These are phyloP conservation scores for Trichomonascus vanleenenianus DNA, from an alignment of 805 yeast genomes.

Conservation along the genomic window DNA sequence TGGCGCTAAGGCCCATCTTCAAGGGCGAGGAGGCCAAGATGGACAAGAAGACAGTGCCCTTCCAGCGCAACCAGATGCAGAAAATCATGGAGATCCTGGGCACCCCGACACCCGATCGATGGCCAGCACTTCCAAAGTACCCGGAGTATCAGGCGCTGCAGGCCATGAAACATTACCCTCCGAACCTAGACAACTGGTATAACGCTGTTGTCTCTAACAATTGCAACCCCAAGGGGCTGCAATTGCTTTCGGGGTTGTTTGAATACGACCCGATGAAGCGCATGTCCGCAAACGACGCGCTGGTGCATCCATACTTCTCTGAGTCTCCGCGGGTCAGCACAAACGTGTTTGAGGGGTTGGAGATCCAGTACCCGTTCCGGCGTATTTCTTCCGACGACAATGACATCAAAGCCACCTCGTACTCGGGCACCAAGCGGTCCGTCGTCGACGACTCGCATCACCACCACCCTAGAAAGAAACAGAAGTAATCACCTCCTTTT, in stretches of 20 bases:
- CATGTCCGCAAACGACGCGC: slow-evolving; percentile 68
- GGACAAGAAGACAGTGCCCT: slow-evolving; percentile 90
- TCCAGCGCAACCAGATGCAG: slow-evolving; percentile 86
- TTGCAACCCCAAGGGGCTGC: slow-evolving; percentile 49
- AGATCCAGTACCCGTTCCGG: slow-evolving; percentile 72
- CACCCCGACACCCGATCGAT: slow-evolving; percentile 64
- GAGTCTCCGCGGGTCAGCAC: slow-evolving; percentile 60
- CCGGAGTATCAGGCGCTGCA: slow-evolving; percentile 74
- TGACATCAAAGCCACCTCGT: slow-evolving; percentile 47
- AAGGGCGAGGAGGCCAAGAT: slow-evolving; percentile 97
- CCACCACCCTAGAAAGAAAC: slow-evolving; percentile 20
- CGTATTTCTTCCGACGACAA: slow-evolving; percentile 82
- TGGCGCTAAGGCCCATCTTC: slow-evolving; percentile 85
- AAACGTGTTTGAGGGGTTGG: slow-evolving; percentile 74
- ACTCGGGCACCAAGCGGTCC: slow-evolving; percentile 27
- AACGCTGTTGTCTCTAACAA: slow-evolving; percentile 64
- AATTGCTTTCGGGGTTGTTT: slow-evolving; percentile 53
- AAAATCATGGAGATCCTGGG: slow-evolving; percentile 92
- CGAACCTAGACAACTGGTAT: slow-evolving; percentile 78
- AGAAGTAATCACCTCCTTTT: slow-evolving; percentile 11
- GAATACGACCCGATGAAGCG: slow-evolving; percentile 79
- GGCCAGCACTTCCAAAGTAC: slow-evolving; percentile 73
- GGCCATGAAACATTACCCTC: slow-evolving; percentile 49
- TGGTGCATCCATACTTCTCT: slow-evolving; percentile 71
- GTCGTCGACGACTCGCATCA: slow-evolving; percentile 17